These are phyloP conservation scores for Mycena albidolilacea DNA, from an alignment of 768 basidiomycete species.

Conservation along the genomic window DNA sequence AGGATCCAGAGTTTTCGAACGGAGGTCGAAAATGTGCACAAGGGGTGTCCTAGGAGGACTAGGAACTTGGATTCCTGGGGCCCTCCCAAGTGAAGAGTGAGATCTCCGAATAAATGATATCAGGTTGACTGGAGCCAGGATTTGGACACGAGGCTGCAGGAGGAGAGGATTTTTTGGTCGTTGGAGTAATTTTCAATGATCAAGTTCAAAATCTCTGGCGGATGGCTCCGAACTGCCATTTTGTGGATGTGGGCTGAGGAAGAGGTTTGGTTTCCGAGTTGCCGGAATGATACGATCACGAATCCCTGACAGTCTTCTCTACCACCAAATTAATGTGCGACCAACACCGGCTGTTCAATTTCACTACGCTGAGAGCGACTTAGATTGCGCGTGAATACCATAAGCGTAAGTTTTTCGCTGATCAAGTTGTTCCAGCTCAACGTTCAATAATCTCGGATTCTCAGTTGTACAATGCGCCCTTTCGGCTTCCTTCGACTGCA, in stretches of 20 bases:
- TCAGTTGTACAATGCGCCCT: too few species aligned
- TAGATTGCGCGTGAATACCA: too few species aligned
- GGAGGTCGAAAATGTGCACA: slow-evolving; percentile 32
- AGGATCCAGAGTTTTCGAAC: slow-evolving; percentile 36
- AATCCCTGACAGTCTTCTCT: too few species aligned
- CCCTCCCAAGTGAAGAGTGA: slow-evolving; percentile 27
- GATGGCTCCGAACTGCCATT: slow-evolving; percentile 17
- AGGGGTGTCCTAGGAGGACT: slow-evolving; percentile 14
- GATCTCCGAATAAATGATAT: slow-evolving; percentile 33
- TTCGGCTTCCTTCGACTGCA: too few species aligned
- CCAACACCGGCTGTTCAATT: too few species aligned
- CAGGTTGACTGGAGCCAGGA: slow-evolving; percentile 30
- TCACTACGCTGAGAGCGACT: too few species aligned
- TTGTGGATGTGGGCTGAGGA: neutral
- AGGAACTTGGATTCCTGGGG: slow-evolving; percentile 18
- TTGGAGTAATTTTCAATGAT: slow-evolving; percentile 20
- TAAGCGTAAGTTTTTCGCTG: too few species aligned
- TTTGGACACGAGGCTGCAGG: slow-evolving; percentile 43
- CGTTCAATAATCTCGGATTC: too few species aligned
- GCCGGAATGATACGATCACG: too few species aligned
- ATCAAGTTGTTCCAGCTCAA: too few species aligned
- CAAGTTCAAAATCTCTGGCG: slow-evolving; percentile 26
- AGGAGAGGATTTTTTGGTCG: slow-evolving; percentile 10
- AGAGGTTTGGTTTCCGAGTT: neutral
- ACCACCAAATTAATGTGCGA: too few species aligned